A percentile compares a stretch with the other conserved stretches of the same genome.
Evolutionary conservation across 805 yeast genomes (phyloP).

Genomic region (Kazachstania bromeliacearum): DNA sequence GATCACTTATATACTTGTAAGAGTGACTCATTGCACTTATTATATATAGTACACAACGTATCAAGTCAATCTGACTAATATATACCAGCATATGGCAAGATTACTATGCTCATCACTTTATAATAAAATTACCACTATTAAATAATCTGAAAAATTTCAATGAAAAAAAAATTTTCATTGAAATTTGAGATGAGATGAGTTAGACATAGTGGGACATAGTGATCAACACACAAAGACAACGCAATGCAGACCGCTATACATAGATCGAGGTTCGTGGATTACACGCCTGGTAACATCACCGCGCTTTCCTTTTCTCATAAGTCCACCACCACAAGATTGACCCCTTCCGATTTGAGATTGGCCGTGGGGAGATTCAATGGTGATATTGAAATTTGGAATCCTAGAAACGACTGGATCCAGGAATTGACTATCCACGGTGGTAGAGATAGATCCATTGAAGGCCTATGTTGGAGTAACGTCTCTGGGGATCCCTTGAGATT

Average conservation of each 20-base stretch:
- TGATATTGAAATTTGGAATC: slow-evolving; percentile 93
- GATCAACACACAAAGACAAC: not conserved
- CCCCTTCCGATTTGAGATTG: slow-evolving; percentile 52
- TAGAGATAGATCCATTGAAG: slow-evolving; percentile 77
- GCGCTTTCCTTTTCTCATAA: slow-evolving; percentile 67
- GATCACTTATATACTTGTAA: too few species aligned
- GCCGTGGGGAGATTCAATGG: slow-evolving; percentile 95
- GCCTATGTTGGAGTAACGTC: slow-evolving; percentile 64
- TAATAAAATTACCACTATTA: not conserved
- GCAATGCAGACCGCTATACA: slow-evolving; percentile 47
- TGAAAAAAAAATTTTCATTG: slow-evolving; percentile 1
- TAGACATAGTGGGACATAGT: not conserved
- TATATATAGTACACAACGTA: too few species aligned
- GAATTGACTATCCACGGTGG: slow-evolving; percentile 72
- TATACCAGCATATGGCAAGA: not conserved
- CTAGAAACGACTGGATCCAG: slow-evolving; percentile 70
- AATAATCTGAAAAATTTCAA: too few species aligned
- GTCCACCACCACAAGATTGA: slow-evolving; percentile 35
- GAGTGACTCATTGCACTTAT: too few species aligned
- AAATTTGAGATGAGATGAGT: slow-evolving; percentile 3
- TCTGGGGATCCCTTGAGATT: slow-evolving; percentile 52
- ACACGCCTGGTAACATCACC: slow-evolving; percentile 75
- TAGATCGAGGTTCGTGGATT: slow-evolving; percentile 87
- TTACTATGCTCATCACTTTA: not conserved
- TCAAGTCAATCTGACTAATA: too few species aligned